Conservation (phyloP, 2,329 filamentous ascomycete species). For the Tolypocladium ophioglossoides region DNA sequence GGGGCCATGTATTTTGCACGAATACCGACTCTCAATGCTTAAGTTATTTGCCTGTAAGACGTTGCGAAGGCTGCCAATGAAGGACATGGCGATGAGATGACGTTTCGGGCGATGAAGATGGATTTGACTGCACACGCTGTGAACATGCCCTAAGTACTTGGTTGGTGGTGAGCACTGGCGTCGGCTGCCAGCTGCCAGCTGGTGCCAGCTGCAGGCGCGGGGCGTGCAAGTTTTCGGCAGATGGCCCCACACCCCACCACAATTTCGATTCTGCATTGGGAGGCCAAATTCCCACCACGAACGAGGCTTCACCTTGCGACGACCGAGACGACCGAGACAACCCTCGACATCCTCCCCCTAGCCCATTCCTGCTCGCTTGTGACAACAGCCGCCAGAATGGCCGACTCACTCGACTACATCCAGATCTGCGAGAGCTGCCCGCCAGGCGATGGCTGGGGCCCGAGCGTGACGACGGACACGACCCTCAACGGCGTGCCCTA, state of each 20-base stretch:
- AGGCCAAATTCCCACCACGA: slow-evolving; percentile 21
- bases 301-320: slow-evolving; percentile 9
- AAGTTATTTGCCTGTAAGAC: neutral
- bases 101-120: neutral
- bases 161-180: neutral
- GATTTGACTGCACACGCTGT: neutral
- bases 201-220: slow-evolving; percentile 9
- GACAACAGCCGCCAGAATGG: slow-evolving; percentile 22
- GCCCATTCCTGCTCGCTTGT: neutral
- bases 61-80: neutral
- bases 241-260: slow-evolving; percentile 29
- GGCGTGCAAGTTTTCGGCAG: slow-evolving; percentile 18
- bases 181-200: too few relatives aligned
- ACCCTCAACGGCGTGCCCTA: slow-evolving; percentile 93
- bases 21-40: neutral
- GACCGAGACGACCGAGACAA: neutral
- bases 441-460: slow-evolving; percentile 78
- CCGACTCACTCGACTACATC: slow-evolving; percentile 45
- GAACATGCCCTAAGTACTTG: neutral
- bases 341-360: slow-evolving; percentile 1
- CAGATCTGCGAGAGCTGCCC: slow-evolving; percentile 63
- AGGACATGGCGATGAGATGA: neutral
- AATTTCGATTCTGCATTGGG: slow-evolving; percentile 23
- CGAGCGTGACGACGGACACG: slow-evolving; percentile 69
- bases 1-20: neutral